Percentiles rank a stretch among this genome's conserved stretches.
Evolutionary conservation across 768 basidiomycete species (phyloP).

Genomic region (Cyathus striatus): DNA sequence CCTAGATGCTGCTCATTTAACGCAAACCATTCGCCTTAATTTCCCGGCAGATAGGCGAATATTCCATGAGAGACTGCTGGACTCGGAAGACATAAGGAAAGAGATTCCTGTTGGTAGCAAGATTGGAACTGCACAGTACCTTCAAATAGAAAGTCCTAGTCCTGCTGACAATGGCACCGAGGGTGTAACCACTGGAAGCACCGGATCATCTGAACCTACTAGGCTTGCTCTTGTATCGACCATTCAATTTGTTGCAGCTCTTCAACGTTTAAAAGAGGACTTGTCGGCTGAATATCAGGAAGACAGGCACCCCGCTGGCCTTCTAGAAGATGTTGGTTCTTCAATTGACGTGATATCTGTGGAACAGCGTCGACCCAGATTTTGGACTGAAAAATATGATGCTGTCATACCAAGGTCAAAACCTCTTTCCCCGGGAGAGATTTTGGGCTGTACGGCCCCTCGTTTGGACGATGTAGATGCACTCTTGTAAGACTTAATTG

Average conservation of each 20-base stretch:
- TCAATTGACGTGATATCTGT: constrained; percentile 1
- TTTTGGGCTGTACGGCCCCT: constrained; percentile 95
- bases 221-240: constrained; percentile 91
- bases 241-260: constrained; percentile 93
- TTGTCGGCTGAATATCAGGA: constrained; percentile 40
- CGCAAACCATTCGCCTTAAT: constrained; percentile 81
- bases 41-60: constrained; percentile 70
- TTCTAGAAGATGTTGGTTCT: constrained; percentile 7
- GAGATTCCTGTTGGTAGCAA: constrained; percentile 35
- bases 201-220: constrained; percentile 36
- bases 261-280: constrained; percentile 83
- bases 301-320: constrained; percentile 9
- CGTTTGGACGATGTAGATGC: constrained; percentile 75
- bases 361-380: constrained; percentile 10
- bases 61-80: constrained; percentile 64
- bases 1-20: constrained; percentile 83
- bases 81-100: constrained; percentile 42
- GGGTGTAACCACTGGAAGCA: constrained; percentile 7
- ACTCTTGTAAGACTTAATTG: constrained; percentile 57
- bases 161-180: constrained; percentile 2
- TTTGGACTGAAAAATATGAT: constrained; percentile 67
- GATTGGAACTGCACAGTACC: constrained; percentile 47
- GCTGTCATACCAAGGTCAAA: constrained; percentile 78
- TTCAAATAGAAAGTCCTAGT: constrained; percentile 55
- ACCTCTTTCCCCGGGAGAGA: constrained; percentile 94